A percentile compares a stretch with the other conserved stretches of the same genome.
These are phyloP conservation scores for Centaurea solstitialis DNA, from an alignment of 129 eudicot species.

Conservation along the genomic window DNA sequence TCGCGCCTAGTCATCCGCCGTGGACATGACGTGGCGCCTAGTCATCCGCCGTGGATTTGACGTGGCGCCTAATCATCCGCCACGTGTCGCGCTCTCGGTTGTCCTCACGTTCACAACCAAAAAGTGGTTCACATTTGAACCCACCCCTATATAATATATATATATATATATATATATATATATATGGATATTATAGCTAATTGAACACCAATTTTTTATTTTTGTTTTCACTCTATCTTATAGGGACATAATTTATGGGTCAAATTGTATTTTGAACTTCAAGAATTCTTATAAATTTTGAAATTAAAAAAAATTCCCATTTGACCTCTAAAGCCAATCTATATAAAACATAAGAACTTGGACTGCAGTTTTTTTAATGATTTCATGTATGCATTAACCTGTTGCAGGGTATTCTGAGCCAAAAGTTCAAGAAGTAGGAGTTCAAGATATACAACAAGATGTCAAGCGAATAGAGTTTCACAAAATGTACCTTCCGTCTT, in stretches of 20 bases:
- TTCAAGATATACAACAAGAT: constrained; percentile 41
- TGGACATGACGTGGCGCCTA: too few relatives aligned
- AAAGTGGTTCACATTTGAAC: too few relatives aligned
- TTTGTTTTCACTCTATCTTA: neutral
- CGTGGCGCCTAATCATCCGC: too few relatives aligned
- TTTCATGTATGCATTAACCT: neutral
- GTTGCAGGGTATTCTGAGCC: constrained; percentile 57
- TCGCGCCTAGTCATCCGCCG: too few relatives aligned
- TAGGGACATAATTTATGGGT: neutral
- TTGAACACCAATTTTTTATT: neutral
- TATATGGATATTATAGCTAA: neutral
- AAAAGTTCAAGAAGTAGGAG: neutral
- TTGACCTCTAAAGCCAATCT: constrained; percentile 6
- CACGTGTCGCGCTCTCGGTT: too few relatives aligned
- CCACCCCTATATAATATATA: too few relatives aligned
- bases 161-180: too few relatives aligned
- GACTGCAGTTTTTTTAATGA: neutral
- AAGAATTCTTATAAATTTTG: neutral
- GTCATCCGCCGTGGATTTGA: too few relatives aligned
- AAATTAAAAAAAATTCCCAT: neutral
- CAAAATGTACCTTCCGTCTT: constrained; percentile 51
- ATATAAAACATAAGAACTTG: neutral
- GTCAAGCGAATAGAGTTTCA: constrained; percentile 58
- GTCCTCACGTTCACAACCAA: too few relatives aligned
- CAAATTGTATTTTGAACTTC: neutral